Evolutionary conservation across 106 monocot species (phyloP).

Genomic region (Dactylorhiza incarnata): DNA sequence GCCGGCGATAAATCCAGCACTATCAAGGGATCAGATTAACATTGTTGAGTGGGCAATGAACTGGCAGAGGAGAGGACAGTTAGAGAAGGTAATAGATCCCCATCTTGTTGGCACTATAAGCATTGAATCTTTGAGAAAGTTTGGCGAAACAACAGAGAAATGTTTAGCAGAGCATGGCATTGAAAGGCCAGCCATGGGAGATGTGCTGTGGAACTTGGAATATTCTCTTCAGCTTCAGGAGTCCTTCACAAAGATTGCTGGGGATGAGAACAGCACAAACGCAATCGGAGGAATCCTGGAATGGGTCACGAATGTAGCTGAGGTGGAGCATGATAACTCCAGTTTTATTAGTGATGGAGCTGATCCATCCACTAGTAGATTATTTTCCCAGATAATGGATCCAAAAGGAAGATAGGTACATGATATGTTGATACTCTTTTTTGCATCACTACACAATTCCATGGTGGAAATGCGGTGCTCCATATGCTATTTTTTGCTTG

Average conservation of each 20-base stretch:
- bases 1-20: slow-evolving; percentile 48
- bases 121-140: slow-evolving; percentile 37
- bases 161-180: slow-evolving; percentile 45
- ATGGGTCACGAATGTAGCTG: slow-evolving; percentile 14
- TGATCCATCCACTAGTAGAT: slow-evolving; percentile 26
- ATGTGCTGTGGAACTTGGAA: slow-evolving; percentile 68
- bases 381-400: slow-evolving; percentile 49
- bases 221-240: slow-evolving; percentile 61
- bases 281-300: slow-evolving; percentile 26
- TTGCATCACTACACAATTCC: no score
- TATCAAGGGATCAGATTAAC: slow-evolving; percentile 55
- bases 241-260: slow-evolving; percentile 13
- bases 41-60: slow-evolving; percentile 54
- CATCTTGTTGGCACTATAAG: slow-evolving; percentile 33
- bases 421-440: no score
- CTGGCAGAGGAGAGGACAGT: slow-evolving; percentile 42
- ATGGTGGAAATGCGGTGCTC: no score
- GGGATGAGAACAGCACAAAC: slow-evolving; percentile 14
- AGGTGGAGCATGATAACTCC: slow-evolving; percentile 7
- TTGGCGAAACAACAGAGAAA: slow-evolving; percentile 55
- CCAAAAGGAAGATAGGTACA: slow-evolving; percentile 41
- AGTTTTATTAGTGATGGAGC: slow-evolving; percentile 15
- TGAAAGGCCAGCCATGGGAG: slow-evolving; percentile 65
- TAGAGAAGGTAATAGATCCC: slow-evolving; percentile 43
- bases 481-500: no score